Evolutionary conservation across 2,329 filamentous ascomycete species (phyloP).

Genomic region (Fusarium circinatum): DNA sequence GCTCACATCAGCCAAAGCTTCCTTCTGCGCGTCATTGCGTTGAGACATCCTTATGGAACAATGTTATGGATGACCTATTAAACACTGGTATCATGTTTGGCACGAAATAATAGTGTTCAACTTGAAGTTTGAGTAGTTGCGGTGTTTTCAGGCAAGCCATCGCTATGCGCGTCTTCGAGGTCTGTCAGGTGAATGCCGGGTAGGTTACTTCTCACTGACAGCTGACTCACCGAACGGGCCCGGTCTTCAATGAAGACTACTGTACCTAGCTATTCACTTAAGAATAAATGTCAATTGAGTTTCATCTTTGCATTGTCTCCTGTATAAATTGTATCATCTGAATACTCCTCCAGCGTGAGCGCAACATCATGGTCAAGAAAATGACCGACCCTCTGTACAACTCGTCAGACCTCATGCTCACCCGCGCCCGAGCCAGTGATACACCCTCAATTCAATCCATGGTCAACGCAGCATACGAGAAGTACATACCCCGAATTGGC

Average conservation of each 20-base stretch:
- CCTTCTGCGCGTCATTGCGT: fast-evolving
- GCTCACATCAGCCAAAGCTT: neutral
- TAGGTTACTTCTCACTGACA: neutral
- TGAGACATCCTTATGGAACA: fast-evolving
- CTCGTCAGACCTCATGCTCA: neutral
- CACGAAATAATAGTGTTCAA: fast-evolving
- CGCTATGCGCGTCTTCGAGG: no score
- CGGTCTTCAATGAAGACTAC: neutral
- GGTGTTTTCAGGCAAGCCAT: fast-evolving
- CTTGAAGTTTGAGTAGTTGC: fast-evolving
- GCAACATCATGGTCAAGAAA: neutral
- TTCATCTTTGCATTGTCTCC: fast-evolving
- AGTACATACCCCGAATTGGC: slow-evolving; percentile 50
- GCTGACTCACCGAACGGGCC: neutral
- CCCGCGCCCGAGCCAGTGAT: slow-evolving; percentile 19
- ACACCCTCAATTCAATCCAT: slow-evolving; percentile 46
- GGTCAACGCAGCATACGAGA: slow-evolving; percentile 47
- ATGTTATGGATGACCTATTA: fast-evolving
- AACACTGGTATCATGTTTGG: fast-evolving
- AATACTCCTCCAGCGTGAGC: fast-evolving
- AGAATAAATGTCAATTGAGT: neutral
- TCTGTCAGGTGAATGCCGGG: neutral
- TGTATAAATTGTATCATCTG: fast-evolving
- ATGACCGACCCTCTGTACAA: neutral
- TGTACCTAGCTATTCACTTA: neutral